A percentile compares a stretch with the other conserved stretches of the same genome.
phyloP scores from a whole-genome alignment of 805 yeast genomes.

The Myxozyma geophila region DNA sequence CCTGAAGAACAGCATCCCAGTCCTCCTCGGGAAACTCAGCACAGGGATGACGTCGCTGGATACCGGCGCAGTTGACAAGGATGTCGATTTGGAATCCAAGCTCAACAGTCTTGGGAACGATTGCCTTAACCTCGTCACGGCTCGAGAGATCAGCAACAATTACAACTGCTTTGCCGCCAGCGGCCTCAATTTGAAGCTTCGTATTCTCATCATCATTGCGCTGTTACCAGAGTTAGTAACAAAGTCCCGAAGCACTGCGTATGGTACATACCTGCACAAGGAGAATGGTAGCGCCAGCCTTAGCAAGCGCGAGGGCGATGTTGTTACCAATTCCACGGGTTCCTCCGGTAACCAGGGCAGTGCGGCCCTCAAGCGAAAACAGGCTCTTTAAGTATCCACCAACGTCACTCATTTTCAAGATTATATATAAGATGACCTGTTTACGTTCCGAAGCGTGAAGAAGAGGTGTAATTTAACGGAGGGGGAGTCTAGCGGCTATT shows the following conservation, averaged over 20 bases:
- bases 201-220: constrained; percentile 38
- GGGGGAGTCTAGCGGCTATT: background rate
- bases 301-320: constrained; percentile 57
- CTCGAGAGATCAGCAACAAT: constrained; percentile 40
- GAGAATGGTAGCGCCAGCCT: constrained; percentile 53
- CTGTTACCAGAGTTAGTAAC: constrained; percentile 10
- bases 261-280: constrained; percentile 45
- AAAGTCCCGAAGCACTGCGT: too few species aligned
- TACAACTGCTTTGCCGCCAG: constrained; percentile 42
- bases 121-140: constrained; percentile 42
- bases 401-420: constrained; percentile 12
- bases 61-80: constrained; percentile 53
- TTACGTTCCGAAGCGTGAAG: background rate
- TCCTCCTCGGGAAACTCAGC: constrained; percentile 48
- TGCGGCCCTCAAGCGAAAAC: constrained; percentile 51
- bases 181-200: constrained; percentile 40
- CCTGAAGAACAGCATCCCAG: constrained; percentile 49
- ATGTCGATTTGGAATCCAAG: constrained; percentile 48
- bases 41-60: constrained; percentile 45
- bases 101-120: constrained; percentile 44
- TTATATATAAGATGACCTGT: background rate
- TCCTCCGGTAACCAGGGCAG: constrained; percentile 58
- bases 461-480: background rate
- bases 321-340: constrained; percentile 63
- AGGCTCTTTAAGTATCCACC: constrained; percentile 14